Evolutionary conservation across 2,329 filamentous ascomycete species (phyloP).

Genomic region (Grosmannia huntii): DNA sequence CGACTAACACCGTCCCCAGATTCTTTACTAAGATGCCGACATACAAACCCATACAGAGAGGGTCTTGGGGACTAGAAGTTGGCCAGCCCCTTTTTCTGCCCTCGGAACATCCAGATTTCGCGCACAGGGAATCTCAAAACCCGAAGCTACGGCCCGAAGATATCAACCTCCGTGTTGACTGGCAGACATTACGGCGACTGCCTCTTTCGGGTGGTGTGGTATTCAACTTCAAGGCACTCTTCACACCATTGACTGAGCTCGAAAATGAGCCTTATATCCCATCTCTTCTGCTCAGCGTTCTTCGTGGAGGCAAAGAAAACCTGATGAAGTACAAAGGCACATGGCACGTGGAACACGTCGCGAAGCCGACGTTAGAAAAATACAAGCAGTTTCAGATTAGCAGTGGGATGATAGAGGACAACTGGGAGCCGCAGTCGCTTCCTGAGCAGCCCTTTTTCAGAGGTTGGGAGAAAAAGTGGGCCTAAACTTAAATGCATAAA

Average conservation of each 20-base stretch:
- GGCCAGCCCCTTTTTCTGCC: constrained; percentile 52
- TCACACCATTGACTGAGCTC: constrained; percentile 61
- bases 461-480: constrained; percentile 4
- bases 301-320: constrained; percentile 43
- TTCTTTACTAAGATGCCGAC: constrained; percentile 48
- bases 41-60: constrained; percentile 65
- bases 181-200: constrained; percentile 72
- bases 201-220: constrained; percentile 63
- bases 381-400: constrained; percentile 1
- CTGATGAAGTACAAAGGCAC: constrained; percentile 6
- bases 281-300: constrained; percentile 50
- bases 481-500: background rate
- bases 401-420: background rate
- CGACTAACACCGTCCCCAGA: background rate
- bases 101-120: constrained; percentile 41
- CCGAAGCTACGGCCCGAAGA: constrained; percentile 35
- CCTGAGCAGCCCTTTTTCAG: constrained; percentile 1
- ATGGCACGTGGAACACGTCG: constrained; percentile 3
- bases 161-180: constrained; percentile 65
- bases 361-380: background rate
- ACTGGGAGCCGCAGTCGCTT: constrained; percentile 2
- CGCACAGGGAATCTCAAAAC: constrained; percentile 17
- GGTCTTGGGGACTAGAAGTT: constrained; percentile 72
- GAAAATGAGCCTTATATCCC: constrained; percentile 62
- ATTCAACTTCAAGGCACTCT: constrained; percentile 83